Percentiles rank a stretch among this genome's conserved stretches.
These are phyloP conservation scores for Lachnellula suecica DNA, from an alignment of 2,329 filamentous ascomycete species.

Conservation along the genomic window DNA sequence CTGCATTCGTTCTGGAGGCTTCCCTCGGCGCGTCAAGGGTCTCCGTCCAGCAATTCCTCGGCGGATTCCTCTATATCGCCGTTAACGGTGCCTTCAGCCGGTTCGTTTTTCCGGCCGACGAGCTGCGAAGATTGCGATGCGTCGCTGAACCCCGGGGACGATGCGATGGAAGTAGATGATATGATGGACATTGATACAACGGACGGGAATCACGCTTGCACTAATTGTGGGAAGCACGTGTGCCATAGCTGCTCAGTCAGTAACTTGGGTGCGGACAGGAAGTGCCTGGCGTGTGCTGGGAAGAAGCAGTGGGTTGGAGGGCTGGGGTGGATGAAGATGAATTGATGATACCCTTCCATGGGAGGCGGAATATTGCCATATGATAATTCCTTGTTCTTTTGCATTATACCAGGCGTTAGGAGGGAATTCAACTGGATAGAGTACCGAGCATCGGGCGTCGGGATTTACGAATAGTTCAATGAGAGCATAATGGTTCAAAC, in stretches of 20 bases:
- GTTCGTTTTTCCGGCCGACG: slow-evolving; percentile 29
- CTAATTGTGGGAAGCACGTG: slow-evolving; percentile 52
- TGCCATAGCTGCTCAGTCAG: slow-evolving; percentile 61
- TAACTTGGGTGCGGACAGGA: slow-evolving; percentile 52
- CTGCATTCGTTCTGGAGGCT: slow-evolving; percentile 64
- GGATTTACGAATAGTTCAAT: not conserved
- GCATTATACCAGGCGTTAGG: not conserved
- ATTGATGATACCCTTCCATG: not conserved
- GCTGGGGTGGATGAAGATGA: slow-evolving; percentile 18
- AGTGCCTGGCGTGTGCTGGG: slow-evolving; percentile 51
- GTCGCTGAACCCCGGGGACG: slow-evolving; percentile 22
- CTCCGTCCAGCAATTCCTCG: slow-evolving; percentile 31
- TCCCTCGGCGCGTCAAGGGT: slow-evolving; percentile 32
- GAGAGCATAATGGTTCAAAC: not conserved
- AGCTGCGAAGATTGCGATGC: slow-evolving; percentile 56
- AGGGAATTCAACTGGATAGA: not conserved
- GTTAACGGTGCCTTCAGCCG: slow-evolving; percentile 8
- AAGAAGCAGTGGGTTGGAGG: slow-evolving; percentile 22
- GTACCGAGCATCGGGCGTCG: no score
- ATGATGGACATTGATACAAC: slow-evolving; percentile 38
- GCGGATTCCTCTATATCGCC: slow-evolving; percentile 23
- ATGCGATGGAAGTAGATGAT: slow-evolving; percentile 42
- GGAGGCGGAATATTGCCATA: no score
- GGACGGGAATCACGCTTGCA: slow-evolving; percentile 39
- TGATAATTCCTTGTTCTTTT: not conserved